Evolutionary conservation across 495 filamentous ascomycete genomes (phyloP), one percentile per base, ranked within the genome.

Genomic region (Xylaria castorea): DNA sequence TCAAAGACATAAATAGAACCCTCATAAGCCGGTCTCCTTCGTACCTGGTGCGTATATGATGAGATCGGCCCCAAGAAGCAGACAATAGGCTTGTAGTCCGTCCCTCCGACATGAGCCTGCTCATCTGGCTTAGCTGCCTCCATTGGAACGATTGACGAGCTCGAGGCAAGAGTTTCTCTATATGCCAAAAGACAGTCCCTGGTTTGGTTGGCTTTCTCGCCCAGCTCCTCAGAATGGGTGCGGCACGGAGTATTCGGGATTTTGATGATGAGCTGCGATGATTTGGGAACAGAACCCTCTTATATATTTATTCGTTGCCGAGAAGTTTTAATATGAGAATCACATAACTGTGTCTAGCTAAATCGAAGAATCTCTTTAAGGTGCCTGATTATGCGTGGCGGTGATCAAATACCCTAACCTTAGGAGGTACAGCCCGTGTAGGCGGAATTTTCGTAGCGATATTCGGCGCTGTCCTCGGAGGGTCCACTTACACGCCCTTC

Each of bases 31-130:
- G 2, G 30, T 20, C 64, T 9, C 20, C 38, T 44, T 38, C 48
- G 55, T 87, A 97, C 95, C 89, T 98, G 95, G 81, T 98, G 95
- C 12, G 96, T 95, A 81, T 97, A 97, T 12, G 94, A 95, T 5
- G 92, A 89, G 22, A 85, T 74, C 14, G 95, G 95, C 22, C 95
- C 95, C n/a, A 98, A 81, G 78, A 92, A 98, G 46, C 92, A 91
- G 32, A 97, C 92, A 9, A 79, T 72, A 12, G 79, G 81, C 64
- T 80, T 80, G 50, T 62, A 71, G 51, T 20, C 48, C 22, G 74
- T 38, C 38, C 44, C 71, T 40, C 58, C 69, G 22, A 32, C 25
- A 36, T 50, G 66, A 22, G 2, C 53, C 57, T 44, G 58, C 51
- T 69, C 16, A 32, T 22, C 58, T 38, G 32, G 2, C 3, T 36